A percentile compares a stretch with the other conserved stretches of the same genome.
These are phyloP conservation scores for Triticum dicoccoides DNA, from an alignment of 176 grass and related monocot species.

Conservation along the genomic window DNA sequence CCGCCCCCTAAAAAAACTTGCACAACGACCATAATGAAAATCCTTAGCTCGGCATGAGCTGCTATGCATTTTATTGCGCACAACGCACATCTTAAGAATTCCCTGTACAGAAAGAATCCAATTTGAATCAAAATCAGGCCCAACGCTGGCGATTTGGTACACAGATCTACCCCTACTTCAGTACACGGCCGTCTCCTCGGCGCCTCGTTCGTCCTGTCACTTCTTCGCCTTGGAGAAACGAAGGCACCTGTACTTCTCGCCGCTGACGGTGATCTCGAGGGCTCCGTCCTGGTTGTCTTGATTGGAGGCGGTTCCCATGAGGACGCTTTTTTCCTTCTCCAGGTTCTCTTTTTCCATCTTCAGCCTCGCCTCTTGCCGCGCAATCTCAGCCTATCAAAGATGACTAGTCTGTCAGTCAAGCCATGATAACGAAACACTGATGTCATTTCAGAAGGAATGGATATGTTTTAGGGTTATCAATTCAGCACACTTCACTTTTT, in stretches of 20 bases:
- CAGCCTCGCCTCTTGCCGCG: slow-evolving; percentile 86
- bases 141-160: background rate
- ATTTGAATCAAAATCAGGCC: slow-evolving; percentile 20
- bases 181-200: background rate
- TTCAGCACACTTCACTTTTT: background rate
- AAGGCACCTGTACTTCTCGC: slow-evolving; percentile 98
- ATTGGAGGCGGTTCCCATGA: slow-evolving; percentile 92
- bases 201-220: slow-evolving; percentile 34
- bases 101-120: slow-evolving; percentile 34
- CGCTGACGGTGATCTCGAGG: slow-evolving; percentile 96
- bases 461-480: background rate
- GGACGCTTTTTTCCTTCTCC: slow-evolving; percentile 97
- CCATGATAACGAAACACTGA: background rate
- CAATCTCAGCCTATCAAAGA: slow-evolving; percentile 76
- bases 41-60: background rate
- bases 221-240: slow-evolving; percentile 99
- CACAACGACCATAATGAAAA: background rate
- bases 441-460: background rate
- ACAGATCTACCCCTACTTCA: background rate
- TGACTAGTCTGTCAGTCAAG: background rate
- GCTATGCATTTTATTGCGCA: background rate
- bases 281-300: slow-evolving; percentile 96
- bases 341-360: slow-evolving; percentile 94
- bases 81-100: background rate
- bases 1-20: no score